phyloP scores from a whole-genome alignment of 1,284 basidiomycete genomes.

The Trichosporon coremiiforme region DNA sequence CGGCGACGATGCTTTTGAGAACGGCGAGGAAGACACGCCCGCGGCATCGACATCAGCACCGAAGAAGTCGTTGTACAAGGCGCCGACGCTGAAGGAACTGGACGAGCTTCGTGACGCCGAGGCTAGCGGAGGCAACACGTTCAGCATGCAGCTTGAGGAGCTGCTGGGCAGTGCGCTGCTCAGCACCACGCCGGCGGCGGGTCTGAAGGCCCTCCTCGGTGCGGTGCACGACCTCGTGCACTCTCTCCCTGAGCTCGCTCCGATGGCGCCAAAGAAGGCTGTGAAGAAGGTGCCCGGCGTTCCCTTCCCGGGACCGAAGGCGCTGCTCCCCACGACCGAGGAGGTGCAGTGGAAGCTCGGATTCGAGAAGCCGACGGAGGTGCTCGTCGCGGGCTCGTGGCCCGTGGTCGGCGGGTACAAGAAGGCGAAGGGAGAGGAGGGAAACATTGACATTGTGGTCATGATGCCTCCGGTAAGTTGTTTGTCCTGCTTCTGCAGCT shows the following conservation, averaged over 20 bases:
- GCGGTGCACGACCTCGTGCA: constrained; percentile 69
- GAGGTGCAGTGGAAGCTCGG: constrained; percentile 70
- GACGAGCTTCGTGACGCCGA: constrained; percentile 56
- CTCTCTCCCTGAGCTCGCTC: constrained; percentile 63
- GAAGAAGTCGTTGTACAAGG: constrained; percentile 52
- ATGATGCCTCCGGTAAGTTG: constrained; percentile 80
- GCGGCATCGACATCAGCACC: constrained; percentile 29
- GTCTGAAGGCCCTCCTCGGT: constrained; percentile 72
- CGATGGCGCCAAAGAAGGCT: constrained; percentile 67
- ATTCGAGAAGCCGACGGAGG: constrained; percentile 61
- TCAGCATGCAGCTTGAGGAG: constrained; percentile 64
- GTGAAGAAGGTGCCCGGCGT: constrained; percentile 61
- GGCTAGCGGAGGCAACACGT: constrained; percentile 46
- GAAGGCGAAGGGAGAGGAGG: constrained; percentile 59
- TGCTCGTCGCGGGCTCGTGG: constrained; percentile 59
- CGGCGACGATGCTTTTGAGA: constrained; percentile 32
- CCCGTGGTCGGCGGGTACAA: constrained; percentile 65
- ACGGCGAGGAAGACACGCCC: constrained; percentile 41
- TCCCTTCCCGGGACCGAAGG: constrained; percentile 62
- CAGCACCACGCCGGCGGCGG: constrained; percentile 40
- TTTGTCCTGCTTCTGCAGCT: not conserved
- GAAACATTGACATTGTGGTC: constrained; percentile 77
- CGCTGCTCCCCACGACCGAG: constrained; percentile 67
- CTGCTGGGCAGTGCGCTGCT: constrained; percentile 81
- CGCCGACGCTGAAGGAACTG: constrained; percentile 67